Conservation (phyloP, 2,329 filamentous ascomycete species). For the Metarhizium rileyi region DNA sequence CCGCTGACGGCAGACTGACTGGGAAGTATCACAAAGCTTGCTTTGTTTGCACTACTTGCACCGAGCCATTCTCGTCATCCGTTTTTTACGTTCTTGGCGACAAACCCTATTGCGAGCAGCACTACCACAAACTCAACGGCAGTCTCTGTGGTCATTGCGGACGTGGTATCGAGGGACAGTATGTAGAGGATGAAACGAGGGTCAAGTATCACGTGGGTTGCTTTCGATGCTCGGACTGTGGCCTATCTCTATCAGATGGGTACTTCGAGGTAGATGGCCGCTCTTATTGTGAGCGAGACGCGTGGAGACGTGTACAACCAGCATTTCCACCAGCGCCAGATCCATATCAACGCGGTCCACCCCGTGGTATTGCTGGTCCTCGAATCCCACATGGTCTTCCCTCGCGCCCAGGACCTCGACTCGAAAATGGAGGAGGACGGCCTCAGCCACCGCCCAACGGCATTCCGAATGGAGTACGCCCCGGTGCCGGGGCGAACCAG, state of each 20-base stretch:
- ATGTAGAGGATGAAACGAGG: conserved; percentile 69
- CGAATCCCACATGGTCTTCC: conserved; percentile 16
- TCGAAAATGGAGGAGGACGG: conserved; percentile 5
- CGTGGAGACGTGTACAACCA: conserved; percentile 45
- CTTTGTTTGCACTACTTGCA: conserved; percentile 83
- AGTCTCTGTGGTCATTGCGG: conserved; percentile 75
- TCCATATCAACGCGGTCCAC: conserved; percentile 6
- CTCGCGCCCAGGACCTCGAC: conserved; percentile 11
- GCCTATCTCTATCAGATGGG: conserved; percentile 63
- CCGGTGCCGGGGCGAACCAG: conserved; percentile 10
- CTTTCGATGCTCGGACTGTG: conserved; percentile 76
- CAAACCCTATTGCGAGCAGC: conserved; percentile 78
- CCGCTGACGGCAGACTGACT: conserved; percentile 81
- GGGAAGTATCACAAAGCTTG: conserved; percentile 93
- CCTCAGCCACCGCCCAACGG: background rate
- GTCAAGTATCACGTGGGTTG: conserved; percentile 82
- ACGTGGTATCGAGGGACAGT: conserved; percentile 84
- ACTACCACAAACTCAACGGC: conserved; percentile 87
- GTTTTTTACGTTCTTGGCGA: conserved; percentile 91
- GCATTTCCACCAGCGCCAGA: conserved; percentile 10
- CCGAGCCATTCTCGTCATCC: conserved; percentile 68
- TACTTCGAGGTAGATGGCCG: conserved; percentile 82
- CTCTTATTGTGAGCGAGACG: conserved; percentile 82
- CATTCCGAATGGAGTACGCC: conserved; percentile 8
- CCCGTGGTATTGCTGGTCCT: conserved; percentile 8